Base-by-base conservation (phyloP, 2,329 filamentous ascomycete species). In the Cytospora mali region DNA sequence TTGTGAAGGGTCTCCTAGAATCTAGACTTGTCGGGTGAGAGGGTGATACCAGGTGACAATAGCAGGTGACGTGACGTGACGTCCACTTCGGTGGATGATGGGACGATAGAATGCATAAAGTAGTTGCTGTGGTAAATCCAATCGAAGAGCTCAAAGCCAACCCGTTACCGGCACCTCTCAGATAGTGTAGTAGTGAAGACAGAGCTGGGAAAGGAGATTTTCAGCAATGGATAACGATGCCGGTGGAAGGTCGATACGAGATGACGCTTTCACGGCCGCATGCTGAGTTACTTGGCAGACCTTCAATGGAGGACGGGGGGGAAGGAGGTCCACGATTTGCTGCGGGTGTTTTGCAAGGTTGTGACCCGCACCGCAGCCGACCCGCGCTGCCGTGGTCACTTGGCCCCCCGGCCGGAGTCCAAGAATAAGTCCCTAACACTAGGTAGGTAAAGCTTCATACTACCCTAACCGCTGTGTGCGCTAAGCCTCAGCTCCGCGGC, bases 61-160 rank as follows among this genome's bases (percentile, higher is more conserved):
- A 31, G 28, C 50, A 54, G 58, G 39, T 60, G 51, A 49, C 50
- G 39, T 60, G 51, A 54, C 50, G 50, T 35, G 58, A 23, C 51
- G 39, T 46, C 27, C 39, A 54, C 27, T 39, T 54, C 35, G 28
- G 50, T 11, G 42, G n/a, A 10, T 46, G 42, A 46, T 48, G 14
- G 16, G 48, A 18, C 27, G 23, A 21, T 27, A 28, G 58, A 35
- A 39, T 9, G 11, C 42, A n/a, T 60, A 31, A 28, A 25, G 6
- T 18, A 58, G 33, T 23, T 16, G 35, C 11, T 29, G 21, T n/a
- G 7, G 35, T 21, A 23, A 13, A 27, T 48, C 28, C 11, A 53
- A 18, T 21, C 35, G 6, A 39, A 46, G 9, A 21, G 35, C 33
- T n/a, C 14, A 2, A 46, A 13, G 21, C n/a, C 42, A 46, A 46